These are phyloP conservation scores for Lasiodiplodia gonubiensis DNA, from an alignment of 2,329 filamentous ascomycete genomes.

Conservation along the genomic window DNA sequence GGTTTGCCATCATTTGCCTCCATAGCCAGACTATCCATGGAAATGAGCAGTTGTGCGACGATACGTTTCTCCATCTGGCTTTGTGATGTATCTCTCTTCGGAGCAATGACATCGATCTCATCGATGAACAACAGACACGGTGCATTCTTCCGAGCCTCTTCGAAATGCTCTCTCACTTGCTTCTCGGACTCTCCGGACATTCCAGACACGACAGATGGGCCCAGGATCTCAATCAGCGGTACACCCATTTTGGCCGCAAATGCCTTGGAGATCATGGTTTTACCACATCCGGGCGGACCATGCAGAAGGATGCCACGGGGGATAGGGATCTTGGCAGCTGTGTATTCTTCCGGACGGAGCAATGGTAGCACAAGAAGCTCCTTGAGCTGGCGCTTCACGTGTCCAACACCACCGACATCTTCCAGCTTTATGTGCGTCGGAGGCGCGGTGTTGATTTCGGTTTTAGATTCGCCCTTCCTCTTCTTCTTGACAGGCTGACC, in stretches of 20 bases:
- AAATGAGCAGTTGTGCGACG: conserved; percentile 79
- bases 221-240: conserved; percentile 81
- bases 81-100: conserved; percentile 81
- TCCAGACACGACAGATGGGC: conserved; percentile 79
- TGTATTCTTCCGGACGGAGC: conserved; percentile 69
- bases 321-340: conserved; percentile 69
- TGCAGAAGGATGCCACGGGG: conserved; percentile 78
- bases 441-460: conserved; percentile 64
- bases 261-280: conserved; percentile 82
- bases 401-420: conserved; percentile 78
- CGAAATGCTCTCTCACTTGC: conserved; percentile 82
- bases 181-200: conserved; percentile 92
- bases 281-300: conserved; percentile 84
- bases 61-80: conserved; percentile 90
- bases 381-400: conserved; percentile 71
- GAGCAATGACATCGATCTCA: conserved; percentile 88
- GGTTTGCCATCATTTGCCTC: conserved; percentile 75
- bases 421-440: conserved; percentile 71
- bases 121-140: conserved; percentile 93
- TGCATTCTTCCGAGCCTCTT: conserved; percentile 83
- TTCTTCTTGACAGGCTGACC: conserved; percentile 72
- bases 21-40: conserved; percentile 79
- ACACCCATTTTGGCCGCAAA: conserved; percentile 77
- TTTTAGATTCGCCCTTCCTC: conserved; percentile 53
- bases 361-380: conserved; percentile 77